Percentiles rank a stretch among this genome's conserved stretches.
Conservation (phyloP, 176 grass and related monocot species). For the Luzula sylvatica region DNA sequence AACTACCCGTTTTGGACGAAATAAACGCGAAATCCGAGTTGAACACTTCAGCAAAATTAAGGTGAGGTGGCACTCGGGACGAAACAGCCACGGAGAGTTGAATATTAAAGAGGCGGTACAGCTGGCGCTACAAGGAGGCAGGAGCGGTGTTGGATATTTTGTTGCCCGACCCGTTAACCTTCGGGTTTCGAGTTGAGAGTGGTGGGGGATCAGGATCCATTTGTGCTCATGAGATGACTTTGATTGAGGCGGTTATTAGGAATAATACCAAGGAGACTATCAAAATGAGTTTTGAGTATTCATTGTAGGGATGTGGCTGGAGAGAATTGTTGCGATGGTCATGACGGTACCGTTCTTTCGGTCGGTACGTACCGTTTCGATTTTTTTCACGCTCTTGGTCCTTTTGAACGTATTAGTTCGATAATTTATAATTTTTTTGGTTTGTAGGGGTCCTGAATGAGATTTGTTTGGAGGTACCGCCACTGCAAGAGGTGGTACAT, state of each 20-base stretch:
- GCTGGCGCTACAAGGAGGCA: conserved; percentile 73
- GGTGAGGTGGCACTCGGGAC: conserved; percentile 91
- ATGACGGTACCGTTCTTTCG: conserved; percentile 77
- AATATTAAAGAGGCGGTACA: conserved; percentile 96
- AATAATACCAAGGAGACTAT: conserved; percentile 97
- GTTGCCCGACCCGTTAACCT: conserved; percentile 84
- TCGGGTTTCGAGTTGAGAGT: conserved; percentile 68
- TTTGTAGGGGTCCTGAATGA: conserved; percentile 58
- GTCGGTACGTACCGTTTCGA: conserved; percentile 43
- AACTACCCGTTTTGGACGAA: conserved; percentile 93
- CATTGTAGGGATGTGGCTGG: conserved; percentile 94
- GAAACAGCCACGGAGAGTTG: conserved; percentile 91
- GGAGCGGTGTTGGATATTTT: conserved; percentile 90
- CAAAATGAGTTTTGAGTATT: conserved; percentile 63
- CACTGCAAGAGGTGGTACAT: conserved; percentile 69
- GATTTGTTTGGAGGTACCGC: conserved; percentile 70
- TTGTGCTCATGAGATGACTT: conserved; percentile 74
- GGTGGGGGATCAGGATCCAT: conserved; percentile 28
- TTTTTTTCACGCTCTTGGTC: too few relatives aligned
- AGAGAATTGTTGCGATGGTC: conserved; percentile 69
- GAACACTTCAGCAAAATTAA: conserved; percentile 92
- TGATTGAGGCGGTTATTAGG: conserved; percentile 65
- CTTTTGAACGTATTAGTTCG: too few relatives aligned
- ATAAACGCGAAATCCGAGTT: conserved; percentile 89
- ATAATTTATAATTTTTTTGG: not conserved